Evolutionary conservation across 768 basidiomycete genomes (phyloP).

Genomic region (Cubamyces sp.): DNA sequence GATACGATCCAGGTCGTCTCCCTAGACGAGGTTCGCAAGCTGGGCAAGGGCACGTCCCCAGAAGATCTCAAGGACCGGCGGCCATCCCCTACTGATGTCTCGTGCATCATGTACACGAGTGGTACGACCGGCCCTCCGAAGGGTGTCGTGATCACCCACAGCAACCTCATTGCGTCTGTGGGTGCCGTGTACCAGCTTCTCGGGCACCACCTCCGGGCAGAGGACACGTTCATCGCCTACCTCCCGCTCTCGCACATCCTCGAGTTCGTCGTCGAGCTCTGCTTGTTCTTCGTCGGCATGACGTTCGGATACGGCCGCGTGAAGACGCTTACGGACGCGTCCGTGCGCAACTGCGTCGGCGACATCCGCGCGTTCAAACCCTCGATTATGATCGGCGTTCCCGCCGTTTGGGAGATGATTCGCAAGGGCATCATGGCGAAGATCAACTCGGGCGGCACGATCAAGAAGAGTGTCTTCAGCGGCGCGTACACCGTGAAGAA

Average conservation of each 20-base stretch:
- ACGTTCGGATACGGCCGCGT: conserved; percentile 88
- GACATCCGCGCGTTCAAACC: conserved; percentile 86
- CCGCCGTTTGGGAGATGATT: conserved; percentile 96
- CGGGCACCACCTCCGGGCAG: conserved; percentile 59
- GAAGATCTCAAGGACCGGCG: conserved; percentile 54
- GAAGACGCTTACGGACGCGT: conserved; percentile 94
- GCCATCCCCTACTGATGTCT: conserved; percentile 56
- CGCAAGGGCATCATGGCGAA: conserved; percentile 91
- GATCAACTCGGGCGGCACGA: conserved; percentile 64
- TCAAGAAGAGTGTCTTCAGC: conserved; percentile 81
- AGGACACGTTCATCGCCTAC: conserved; percentile 84
- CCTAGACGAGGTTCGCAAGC: conserved; percentile 70
- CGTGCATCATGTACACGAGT: conserved; percentile 84
- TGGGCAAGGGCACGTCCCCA: conserved; percentile 60
- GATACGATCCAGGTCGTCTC: conserved; percentile 63
- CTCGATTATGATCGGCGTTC: conserved; percentile 92
- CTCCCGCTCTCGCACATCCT: conserved; percentile 94
- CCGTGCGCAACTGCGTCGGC: conserved; percentile 87
- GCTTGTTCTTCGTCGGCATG: conserved; percentile 75
- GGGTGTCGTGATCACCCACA: conserved; percentile 88
- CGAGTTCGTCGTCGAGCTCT: conserved; percentile 91
- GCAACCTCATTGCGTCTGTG: conserved; percentile 83
- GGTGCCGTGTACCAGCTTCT: conserved; percentile 81
- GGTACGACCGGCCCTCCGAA: conserved; percentile 94
- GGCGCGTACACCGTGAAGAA: conserved; percentile 78